Base-by-base conservation (phyloP, 495 filamentous ascomycete species). In the Aspergillus indologenus region DNA sequence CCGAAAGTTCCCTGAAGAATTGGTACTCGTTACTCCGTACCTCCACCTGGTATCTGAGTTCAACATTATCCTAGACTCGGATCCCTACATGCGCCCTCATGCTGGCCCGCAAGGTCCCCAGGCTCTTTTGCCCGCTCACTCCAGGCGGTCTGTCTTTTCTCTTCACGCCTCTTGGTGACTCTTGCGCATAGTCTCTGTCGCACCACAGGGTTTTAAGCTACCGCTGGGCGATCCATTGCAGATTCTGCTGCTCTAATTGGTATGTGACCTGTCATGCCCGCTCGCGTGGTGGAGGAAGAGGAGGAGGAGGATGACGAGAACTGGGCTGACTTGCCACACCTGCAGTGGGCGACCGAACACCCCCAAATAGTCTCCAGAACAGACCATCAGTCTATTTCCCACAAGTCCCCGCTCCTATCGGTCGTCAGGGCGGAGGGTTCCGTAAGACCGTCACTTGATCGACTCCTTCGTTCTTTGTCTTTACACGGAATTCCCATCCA, bases 51-150 rank as follows among this genome's bases (percentile, higher is more conserved):
- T 51, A 31, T 7, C 23, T 15, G 9, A 29, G 9, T 11, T 15
- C 12, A 40, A 8, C 34, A 11, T 49, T 26, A 26, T 50, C 26
- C 45, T 14, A n/a, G 19, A 26, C 21, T 52, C 48, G 40, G 40
- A 12, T 54, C 23, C 18, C 52, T 54, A 22, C 40, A 59, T 23
- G 23, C 31, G 18, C 47, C 53, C 55, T 48, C 54, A 49, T 53
- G 54, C 54, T 53, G 24, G 23, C 48, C 18, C 59, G 54, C 59
- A 61, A 61, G 59, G 59, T 61, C 59, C 59, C 34, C 59, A 17
- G 1, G 49, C 21, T 31, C 50, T 29, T 43, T 34, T 23, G 40
- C 50, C n/a, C 59, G 48, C 45, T 57, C 59, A 61, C 60, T 59
- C 56, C 50, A 58, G 53, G 59, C 61, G 40, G 47, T 58, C 55